Conservation (phyloP, 1,284 basidiomycete genomes). For the Porphyrellus sp. region DNA sequence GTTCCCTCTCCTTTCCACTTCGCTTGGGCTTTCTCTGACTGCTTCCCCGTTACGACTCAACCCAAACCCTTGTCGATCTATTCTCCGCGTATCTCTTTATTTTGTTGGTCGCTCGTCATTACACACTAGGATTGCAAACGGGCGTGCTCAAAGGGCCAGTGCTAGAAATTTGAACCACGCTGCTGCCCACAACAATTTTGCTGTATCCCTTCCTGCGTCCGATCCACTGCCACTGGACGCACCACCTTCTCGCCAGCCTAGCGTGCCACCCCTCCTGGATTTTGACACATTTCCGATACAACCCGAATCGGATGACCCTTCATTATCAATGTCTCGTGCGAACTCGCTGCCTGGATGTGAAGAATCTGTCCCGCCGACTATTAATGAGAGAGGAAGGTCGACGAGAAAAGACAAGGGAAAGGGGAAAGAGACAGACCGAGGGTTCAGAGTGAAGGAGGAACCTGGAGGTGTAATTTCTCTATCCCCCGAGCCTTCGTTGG, state of each 20-base stretch:
- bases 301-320: conserved; percentile 50
- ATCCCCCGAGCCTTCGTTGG: conserved; percentile 47
- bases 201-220: conserved; percentile 34
- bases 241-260: conserved; percentile 37
- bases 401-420: conserved; percentile 55
- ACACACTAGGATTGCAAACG: conserved; percentile 47
- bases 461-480: conserved; percentile 47
- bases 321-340: conserved; percentile 51
- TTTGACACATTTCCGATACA: conserved; percentile 43
- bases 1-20: conserved; percentile 34
- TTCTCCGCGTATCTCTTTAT: conserved; percentile 18
- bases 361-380: conserved; percentile 36
- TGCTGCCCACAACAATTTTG: conserved; percentile 21
- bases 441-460: conserved; percentile 66
- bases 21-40: conserved; percentile 19
- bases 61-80: conserved; percentile 26
- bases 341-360: conserved; percentile 53
- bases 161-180: conserved; percentile 62
- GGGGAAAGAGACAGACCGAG: conserved; percentile 60
- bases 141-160: conserved; percentile 71
- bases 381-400: conserved; percentile 37
- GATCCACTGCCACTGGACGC: conserved; percentile 39
- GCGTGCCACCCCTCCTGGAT: conserved; percentile 38
- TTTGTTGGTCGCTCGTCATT: conserved; percentile 10
- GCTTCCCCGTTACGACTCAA: conserved; percentile 16